Base-by-base conservation (phyloP, 495 filamentous ascomycete genomes). In the Bathelium albidoporum region DNA sequence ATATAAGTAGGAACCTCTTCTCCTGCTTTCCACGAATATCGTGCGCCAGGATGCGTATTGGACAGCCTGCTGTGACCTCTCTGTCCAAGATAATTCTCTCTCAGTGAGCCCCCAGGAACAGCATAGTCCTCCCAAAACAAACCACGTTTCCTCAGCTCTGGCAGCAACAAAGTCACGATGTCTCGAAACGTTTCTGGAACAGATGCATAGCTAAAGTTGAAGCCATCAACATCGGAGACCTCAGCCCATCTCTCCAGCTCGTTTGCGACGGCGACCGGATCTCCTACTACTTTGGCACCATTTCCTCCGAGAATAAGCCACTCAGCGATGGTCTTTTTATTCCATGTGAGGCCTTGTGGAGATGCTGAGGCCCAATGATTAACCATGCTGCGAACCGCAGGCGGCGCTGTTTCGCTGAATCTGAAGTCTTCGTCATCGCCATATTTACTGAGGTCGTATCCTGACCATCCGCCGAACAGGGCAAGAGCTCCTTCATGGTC, bases 151-250 rank as follows among this genome's bases (percentile, higher is more conserved):
- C 53, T 26, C 61, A 66, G 58, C 59, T 66, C 65, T 1, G 61
- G 61, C 65, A 55, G 60, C 5, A 63, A 26, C 26, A 34, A 58
- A 44, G 31, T 64, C 61, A 60, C 43, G 12, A 63, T 31, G 36
- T 61, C 61, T 22, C 63, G 36, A 26, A 63, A 60, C 2, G 61
- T 64, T 11, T 44, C 55, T 1, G 65, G 65, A 3, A 58, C 24
- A 7, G 62, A 59, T n/a, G 62, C 62, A n/a, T 65, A 58, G n/a
- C 39, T 53, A 63, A 86, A 67, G 58, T 85, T 87, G 67, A 86
- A 87, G 22, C 84, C 84, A 73, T 88, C 85, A 16, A 87, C 74
- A 70, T 85, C 83, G 0, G 80, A 83, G 64, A 86, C 83, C 26
- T 75, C 62, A 1, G 84, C 73, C 85, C 84, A 87, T 2, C 73